Evolutionary conservation across 306 rosid species (phyloP).

Genomic region (Canavalia ensiformis): DNA sequence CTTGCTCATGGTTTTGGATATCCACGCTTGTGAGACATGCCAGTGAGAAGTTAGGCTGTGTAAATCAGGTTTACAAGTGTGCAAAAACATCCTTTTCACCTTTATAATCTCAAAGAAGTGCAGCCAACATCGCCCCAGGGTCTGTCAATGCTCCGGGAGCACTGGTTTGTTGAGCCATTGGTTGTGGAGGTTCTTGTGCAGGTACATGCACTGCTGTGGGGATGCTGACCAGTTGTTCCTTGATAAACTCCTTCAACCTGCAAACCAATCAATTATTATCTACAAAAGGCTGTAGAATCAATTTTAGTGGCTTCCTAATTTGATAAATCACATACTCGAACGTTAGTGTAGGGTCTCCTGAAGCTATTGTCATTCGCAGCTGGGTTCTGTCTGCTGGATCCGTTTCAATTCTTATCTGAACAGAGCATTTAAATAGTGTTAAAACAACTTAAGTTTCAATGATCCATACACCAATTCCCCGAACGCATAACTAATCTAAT

Average conservation of each 20-base stretch:
- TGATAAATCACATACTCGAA: constrained; percentile 60
- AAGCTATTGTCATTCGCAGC: constrained; percentile 77
- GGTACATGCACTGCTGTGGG: constrained; percentile 52
- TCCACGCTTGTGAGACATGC: too few species aligned
- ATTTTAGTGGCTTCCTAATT: not conserved
- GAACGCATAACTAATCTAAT: not conserved
- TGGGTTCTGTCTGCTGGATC: constrained; percentile 88
- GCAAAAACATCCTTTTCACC: constrained; percentile 49
- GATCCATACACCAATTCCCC: not conserved
- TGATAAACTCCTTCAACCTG: constrained; percentile 78
- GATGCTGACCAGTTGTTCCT: constrained; percentile 68
- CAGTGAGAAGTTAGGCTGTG: too few species aligned
- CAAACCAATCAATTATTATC: constrained; percentile 37
- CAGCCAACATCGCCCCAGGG: constrained; percentile 81
- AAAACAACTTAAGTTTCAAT: not conserved
- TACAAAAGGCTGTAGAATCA: not conserved
- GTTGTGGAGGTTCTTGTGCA: constrained; percentile 51
- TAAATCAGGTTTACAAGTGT: constrained; percentile 53
- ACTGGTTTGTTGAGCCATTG: constrained; percentile 56
- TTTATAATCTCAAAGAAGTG: constrained; percentile 57
- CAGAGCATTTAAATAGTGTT: constrained; percentile 43
- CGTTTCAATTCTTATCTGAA: constrained; percentile 76
- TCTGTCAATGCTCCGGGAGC: constrained; percentile 55
- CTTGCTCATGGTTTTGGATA: constrained; percentile 33
- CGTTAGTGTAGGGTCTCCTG: constrained; percentile 72